These are phyloP conservation scores for Didymella exigua DNA, from an alignment of 2,329 filamentous ascomycete genomes.

Conservation along the genomic window DNA sequence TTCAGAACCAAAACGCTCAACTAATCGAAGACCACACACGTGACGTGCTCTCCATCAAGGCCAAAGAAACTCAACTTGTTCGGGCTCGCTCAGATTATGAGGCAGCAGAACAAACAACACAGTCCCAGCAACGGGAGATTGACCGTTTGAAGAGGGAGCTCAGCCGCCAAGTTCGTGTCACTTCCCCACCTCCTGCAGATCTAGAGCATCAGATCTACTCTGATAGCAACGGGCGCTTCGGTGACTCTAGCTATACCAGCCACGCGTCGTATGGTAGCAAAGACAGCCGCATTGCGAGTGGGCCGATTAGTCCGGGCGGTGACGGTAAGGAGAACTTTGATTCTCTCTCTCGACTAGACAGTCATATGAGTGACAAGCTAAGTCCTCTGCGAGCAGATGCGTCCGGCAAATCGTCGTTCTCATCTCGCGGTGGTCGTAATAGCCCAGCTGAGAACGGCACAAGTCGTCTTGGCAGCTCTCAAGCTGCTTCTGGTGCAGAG, in stretches of 20 bases:
- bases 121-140: slow-evolving; percentile 83
- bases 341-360: slow-evolving; percentile 41
- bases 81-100: slow-evolving; percentile 89
- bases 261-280: slow-evolving; percentile 49
- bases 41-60: slow-evolving; percentile 94
- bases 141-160: slow-evolving; percentile 91
- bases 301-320: slow-evolving; percentile 41
- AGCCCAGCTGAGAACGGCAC: slow-evolving; percentile 39
- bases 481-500: slow-evolving; percentile 59
- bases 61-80: slow-evolving; percentile 96
- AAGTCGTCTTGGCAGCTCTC: slow-evolving; percentile 31
- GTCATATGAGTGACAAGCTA: slow-evolving; percentile 47
- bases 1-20: slow-evolving; percentile 96
- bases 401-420: slow-evolving; percentile 40
- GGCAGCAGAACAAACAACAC: slow-evolving; percentile 82
- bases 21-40: slow-evolving; percentile 97
- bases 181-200: slow-evolving; percentile 61
- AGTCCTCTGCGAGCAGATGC: slow-evolving; percentile 46
- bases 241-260: slow-evolving; percentile 42
- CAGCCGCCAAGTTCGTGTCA: slow-evolving; percentile 58
- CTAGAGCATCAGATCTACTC: slow-evolving; percentile 57
- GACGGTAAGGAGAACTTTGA: slow-evolving; percentile 58
- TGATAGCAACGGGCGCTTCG: slow-evolving; percentile 53
- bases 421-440: slow-evolving; percentile 41
- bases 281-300: slow-evolving; percentile 36